phyloP scores from a whole-genome alignment of 75 land plant species.

The Ceratopteris richardii region DNA sequence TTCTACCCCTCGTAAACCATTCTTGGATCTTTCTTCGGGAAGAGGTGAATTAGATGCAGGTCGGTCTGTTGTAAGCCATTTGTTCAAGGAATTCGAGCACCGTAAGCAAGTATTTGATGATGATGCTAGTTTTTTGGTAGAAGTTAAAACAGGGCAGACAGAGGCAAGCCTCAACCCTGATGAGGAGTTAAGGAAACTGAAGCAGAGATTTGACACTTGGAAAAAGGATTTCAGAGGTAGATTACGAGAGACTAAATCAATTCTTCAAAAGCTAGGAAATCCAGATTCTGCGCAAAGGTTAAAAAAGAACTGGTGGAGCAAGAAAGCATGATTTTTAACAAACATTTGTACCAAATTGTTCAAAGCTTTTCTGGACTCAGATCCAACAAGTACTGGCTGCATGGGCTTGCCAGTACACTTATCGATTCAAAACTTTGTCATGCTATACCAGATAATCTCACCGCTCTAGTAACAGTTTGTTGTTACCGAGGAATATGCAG shows the following conservation, averaged over 20 bases:
- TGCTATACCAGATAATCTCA: too few relatives aligned
- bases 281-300: slow-evolving; percentile 15
- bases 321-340: slow-evolving; percentile 28
- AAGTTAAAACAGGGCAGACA: slow-evolving; percentile 79
- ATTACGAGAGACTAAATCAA: slow-evolving; percentile 69
- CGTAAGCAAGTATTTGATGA: slow-evolving; percentile 73
- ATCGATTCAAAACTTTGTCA: too few relatives aligned
- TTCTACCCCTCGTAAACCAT: slow-evolving; percentile 20
- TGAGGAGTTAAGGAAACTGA: slow-evolving; percentile 65
- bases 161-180: slow-evolving; percentile 78
- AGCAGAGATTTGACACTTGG: slow-evolving; percentile 72
- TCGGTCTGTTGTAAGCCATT: slow-evolving; percentile 48
- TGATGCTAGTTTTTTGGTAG: slow-evolving; percentile 83
- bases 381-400: too few relatives aligned
- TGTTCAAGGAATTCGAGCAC: slow-evolving; percentile 82
- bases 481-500: too few relatives aligned
- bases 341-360: too few relatives aligned
- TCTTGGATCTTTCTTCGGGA: slow-evolving; percentile 4
- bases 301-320: slow-evolving; percentile 75
- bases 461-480: too few relatives aligned
- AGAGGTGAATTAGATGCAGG: slow-evolving; percentile 53
- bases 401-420: too few relatives aligned
- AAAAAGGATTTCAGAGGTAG: slow-evolving; percentile 65
- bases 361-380: too few relatives aligned
- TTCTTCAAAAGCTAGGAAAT: slow-evolving; percentile 57